Percentiles rank a stretch among this genome's conserved stretches.
Conservation (phyloP, 768 basidiomycete genomes). For the Vararia minispora region DNA sequence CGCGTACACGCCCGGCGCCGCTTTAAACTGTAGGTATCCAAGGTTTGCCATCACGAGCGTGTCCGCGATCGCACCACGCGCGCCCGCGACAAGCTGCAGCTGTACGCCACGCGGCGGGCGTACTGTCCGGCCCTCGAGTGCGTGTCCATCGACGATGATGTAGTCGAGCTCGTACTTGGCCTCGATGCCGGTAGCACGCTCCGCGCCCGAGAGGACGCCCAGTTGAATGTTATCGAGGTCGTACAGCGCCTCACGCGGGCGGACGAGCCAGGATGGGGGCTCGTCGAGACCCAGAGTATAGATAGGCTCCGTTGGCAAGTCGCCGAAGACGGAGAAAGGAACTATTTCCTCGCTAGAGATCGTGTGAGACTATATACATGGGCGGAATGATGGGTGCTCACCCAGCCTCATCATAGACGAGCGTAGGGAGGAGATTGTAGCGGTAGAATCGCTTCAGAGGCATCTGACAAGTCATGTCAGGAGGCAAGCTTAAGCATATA, state of each 20-base stretch:
- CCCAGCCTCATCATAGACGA: constrained; percentile 63
- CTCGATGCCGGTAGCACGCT: constrained; percentile 43
- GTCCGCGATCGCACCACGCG: constrained; percentile 49
- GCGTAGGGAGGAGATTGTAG: constrained; percentile 46
- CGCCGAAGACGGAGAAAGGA: constrained; percentile 49
- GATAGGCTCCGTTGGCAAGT: constrained; percentile 76
- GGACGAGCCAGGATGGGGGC: constrained; percentile 85
- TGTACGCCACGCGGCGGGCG: constrained; percentile 85
- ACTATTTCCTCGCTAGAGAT: constrained; percentile 43
- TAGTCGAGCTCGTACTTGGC: constrained; percentile 85
- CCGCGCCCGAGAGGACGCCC: constrained; percentile 44
- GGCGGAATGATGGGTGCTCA: constrained; percentile 23
- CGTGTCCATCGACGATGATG: constrained; percentile 90
- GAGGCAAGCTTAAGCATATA: not conserved
- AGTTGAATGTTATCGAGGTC: constrained; percentile 96
- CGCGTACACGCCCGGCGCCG: constrained; percentile 78
- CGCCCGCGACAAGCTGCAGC: constrained; percentile 56
- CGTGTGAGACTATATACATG: not conserved
- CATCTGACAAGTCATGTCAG: constrained; percentile 33
- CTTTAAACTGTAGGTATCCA: constrained; percentile 94
- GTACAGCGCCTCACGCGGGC: constrained; percentile 77
- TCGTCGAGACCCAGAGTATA: constrained; percentile 93
- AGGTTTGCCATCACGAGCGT: constrained; percentile 91
- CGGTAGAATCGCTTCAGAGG: constrained; percentile 92
- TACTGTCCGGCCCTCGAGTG: constrained; percentile 55